A percentile compares a stretch with the other conserved stretches of the same genome.
Conservation (phyloP, 208 protist species). For the Angomonas ambiguus region DNA sequence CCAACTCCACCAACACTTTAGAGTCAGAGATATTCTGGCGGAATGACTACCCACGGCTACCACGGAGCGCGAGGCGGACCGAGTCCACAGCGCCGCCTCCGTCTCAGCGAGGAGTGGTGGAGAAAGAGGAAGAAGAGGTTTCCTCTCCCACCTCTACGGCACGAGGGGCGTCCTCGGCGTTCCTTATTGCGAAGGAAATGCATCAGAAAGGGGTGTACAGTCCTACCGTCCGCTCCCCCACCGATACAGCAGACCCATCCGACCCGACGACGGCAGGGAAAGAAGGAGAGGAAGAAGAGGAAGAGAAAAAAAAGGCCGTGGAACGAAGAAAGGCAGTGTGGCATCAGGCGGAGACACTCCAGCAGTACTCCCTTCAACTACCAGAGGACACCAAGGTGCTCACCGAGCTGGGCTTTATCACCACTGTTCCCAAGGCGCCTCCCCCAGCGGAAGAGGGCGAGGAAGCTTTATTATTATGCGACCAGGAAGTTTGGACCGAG, state of each 20-base stretch:
- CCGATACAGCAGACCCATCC: too few species aligned
- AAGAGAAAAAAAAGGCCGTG: neutral
- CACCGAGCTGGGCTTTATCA: neutral
- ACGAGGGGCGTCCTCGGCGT: neutral
- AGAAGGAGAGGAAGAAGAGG: neutral
- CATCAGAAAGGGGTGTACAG: neutral
- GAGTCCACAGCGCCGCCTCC: neutral
- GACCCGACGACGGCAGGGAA: neutral
- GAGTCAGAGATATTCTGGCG: slow-evolving; percentile 72
- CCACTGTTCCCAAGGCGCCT: neutral
- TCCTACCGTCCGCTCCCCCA: neutral
- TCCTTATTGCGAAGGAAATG: neutral
- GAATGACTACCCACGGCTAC: slow-evolving; percentile 29
- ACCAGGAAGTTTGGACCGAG: neutral
- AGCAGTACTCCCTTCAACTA: neutral
- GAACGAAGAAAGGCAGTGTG: slow-evolving; percentile 10
- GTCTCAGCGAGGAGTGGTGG: neutral
- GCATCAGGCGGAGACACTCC: slow-evolving; percentile 13
- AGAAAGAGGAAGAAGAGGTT: neutral
- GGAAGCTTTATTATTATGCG: neutral
- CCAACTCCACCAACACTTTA: slow-evolving; percentile 32
- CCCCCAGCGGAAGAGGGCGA: neutral
- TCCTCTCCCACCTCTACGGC: neutral
- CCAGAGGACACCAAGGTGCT: neutral
- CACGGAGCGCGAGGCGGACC: neutral